These are phyloP conservation scores for Mortierella polycephala DNA, from an alignment of 371 early-diverging fungal genomes.

Conservation along the genomic window DNA sequence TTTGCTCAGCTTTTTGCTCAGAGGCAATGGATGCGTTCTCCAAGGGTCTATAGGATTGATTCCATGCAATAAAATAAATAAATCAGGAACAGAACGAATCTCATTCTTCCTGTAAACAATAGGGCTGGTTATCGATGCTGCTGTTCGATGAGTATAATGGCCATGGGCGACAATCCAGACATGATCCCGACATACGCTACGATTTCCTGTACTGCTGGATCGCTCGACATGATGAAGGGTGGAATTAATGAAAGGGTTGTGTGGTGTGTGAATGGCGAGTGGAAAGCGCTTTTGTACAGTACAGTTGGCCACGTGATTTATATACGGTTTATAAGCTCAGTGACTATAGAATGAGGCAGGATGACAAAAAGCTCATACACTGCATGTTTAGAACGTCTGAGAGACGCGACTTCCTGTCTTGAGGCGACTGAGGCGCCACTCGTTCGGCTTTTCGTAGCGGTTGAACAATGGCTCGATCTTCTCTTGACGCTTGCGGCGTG, in stretches of 20 bases:
- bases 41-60: conserved; percentile 27
- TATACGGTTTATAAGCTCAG: too few species aligned
- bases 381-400: conserved; percentile 71
- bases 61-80: background rate
- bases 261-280: background rate
- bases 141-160: background rate
- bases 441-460: conserved; percentile 90
- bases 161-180: background rate
- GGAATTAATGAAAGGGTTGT: background rate
- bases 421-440: conserved; percentile 87
- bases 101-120: conserved; percentile 13
- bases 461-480: conserved; percentile 88
- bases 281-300: background rate
- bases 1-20: conserved; percentile 38
- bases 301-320: conserved; percentile 7
- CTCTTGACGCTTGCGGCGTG: conserved; percentile 93
- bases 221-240: conserved; percentile 38
- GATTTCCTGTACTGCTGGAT: conserved; percentile 39
- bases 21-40: conserved; percentile 32
- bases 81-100: conserved; percentile 4
- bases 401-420: conserved; percentile 79
- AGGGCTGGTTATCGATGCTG: background rate
- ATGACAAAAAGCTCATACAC: background rate
- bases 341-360: too few species aligned
- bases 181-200: conserved; percentile 20